Percentiles rank a stretch among this genome's conserved stretches.
phyloP scores from a whole-genome alignment of 805 yeast species.

The Ogataea wickerhamii region DNA sequence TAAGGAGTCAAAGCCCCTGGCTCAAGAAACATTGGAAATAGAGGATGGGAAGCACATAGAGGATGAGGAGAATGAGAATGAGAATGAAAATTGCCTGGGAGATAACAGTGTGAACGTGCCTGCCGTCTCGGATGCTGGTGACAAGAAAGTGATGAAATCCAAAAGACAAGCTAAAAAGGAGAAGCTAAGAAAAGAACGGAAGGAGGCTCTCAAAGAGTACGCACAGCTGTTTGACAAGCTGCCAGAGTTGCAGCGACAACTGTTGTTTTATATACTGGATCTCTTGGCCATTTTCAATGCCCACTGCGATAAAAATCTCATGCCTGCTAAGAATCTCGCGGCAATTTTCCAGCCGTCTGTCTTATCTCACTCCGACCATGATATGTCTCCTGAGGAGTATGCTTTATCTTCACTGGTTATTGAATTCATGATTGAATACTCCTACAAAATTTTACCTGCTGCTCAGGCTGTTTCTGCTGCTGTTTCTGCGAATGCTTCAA shows the following conservation, averaged over 20 bases:
- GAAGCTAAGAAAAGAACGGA: conserved; percentile 59
- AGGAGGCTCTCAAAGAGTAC: conserved; percentile 67
- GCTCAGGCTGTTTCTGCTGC: conserved; percentile 23
- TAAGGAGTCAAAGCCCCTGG: conserved; percentile 2
- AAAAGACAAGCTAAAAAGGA: conserved; percentile 48
- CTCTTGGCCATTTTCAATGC: conserved; percentile 80
- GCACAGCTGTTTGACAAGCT: conserved; percentile 62
- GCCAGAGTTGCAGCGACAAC: conserved; percentile 76
- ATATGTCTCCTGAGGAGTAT: conserved; percentile 88
- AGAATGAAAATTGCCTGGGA: not conserved
- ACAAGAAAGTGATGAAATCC: conserved; percentile 27
- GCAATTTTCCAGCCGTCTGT: conserved; percentile 98
- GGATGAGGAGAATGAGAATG: not conserved
- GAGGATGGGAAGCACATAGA: conserved; percentile 4
- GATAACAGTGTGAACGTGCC: too few species aligned
- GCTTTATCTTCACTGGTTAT: conserved; percentile 81
- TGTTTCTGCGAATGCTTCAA: not conserved
- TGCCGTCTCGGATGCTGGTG: conserved; percentile 11
- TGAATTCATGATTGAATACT: conserved; percentile 84
- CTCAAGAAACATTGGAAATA: conserved; percentile 11
- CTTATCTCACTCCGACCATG: conserved; percentile 87
- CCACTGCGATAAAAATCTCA: conserved; percentile 71
- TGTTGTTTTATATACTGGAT: conserved; percentile 83
- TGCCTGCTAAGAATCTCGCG: conserved; percentile 91
- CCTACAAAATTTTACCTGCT: conserved; percentile 68